Evolutionary conservation across 768 basidiomycete species (phyloP), one percentile per base, ranked within the genome.

Genomic region (Vararia minispora): DNA sequence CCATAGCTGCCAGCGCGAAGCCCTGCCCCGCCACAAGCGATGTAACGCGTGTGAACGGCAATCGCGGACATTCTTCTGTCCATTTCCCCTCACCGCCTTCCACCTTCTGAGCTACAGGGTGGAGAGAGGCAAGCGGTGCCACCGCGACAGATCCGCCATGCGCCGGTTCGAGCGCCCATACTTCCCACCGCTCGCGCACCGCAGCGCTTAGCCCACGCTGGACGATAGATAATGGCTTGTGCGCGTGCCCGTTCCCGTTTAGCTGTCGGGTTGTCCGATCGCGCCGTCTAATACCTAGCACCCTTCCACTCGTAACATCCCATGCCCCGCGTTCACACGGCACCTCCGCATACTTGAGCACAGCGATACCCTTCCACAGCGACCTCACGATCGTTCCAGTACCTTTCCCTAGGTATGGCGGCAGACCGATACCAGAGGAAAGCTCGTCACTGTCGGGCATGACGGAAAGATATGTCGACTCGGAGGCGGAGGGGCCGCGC

Each of bases 101-200:
- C 9, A 36, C 39, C 35, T 43, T 45, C n/a, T 28, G 37, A 16
- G 37, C 13, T 5, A 21, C 12, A 28, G 44, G 51, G 10, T 61
- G 52, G 18, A 85, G 54, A 28, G 69, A 58, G 3, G 69, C 64
- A 23, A 85, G 55, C 6, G 72, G 35, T 2, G 74, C 74, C 30
- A 65, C 68, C 36, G 69, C 71, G 36, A 79, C 37, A 26, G 54
- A 56, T n/a, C n/a, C n/a, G 14, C 67, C 59, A 12, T 62, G 55
- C 4, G 63, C 58, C 7, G 74, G 73, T 47, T 89, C 81, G 49
- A 84, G 79, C 27, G 65, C 69, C 87, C 87, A 90, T 21, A 82
- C 47, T 47, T 90, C 85, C 87, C 87, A 90, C 38, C 86, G 64
- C 40, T 87, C 82, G 28, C 89, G 57, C 18, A 76, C 77, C 9